Evolutionary conservation across 2,329 filamentous ascomycete species (phyloP).

Genomic region (Botrytis cinerea): DNA sequence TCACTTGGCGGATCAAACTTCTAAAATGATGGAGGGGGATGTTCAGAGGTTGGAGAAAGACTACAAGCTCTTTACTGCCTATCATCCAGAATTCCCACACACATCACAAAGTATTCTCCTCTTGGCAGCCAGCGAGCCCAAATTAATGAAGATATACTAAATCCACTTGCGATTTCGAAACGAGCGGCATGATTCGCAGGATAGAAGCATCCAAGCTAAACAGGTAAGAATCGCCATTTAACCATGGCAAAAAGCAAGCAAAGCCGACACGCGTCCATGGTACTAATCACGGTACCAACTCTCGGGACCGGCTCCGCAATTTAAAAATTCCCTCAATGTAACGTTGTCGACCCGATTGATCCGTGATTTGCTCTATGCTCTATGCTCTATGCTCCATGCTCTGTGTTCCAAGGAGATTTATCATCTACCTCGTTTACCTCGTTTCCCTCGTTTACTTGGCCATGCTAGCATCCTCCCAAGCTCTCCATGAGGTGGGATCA

Average conservation of each 20-base stretch:
- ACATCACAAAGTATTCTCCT: not conserved
- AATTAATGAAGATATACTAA: not conserved
- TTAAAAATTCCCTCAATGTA: not conserved
- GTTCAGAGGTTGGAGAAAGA: not conserved
- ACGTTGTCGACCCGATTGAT: slow-evolving; percentile 1
- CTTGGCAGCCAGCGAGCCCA: not conserved
- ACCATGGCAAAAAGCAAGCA: not conserved
- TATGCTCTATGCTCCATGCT: not conserved
- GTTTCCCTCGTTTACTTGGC: not conserved
- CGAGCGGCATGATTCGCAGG: not conserved
- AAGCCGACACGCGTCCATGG: not conserved
- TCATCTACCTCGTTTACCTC: not conserved
- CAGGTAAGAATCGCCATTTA: not conserved
- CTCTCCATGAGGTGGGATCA: not conserved
- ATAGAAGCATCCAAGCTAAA: not conserved
- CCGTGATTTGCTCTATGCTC: not conserved
- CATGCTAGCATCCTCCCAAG: not conserved
- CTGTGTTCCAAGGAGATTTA: not conserved
- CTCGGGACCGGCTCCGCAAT: slow-evolving; percentile 1
- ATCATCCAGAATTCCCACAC: not conserved
- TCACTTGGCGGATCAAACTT: not conserved
- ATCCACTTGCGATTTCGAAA: not conserved
- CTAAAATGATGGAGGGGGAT: not conserved
- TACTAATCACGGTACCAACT: not conserved
- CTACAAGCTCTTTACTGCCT: not conserved